Conservation (phyloP, 139 green algal genomes). For the Prasinococcaceae sp. region DNA sequence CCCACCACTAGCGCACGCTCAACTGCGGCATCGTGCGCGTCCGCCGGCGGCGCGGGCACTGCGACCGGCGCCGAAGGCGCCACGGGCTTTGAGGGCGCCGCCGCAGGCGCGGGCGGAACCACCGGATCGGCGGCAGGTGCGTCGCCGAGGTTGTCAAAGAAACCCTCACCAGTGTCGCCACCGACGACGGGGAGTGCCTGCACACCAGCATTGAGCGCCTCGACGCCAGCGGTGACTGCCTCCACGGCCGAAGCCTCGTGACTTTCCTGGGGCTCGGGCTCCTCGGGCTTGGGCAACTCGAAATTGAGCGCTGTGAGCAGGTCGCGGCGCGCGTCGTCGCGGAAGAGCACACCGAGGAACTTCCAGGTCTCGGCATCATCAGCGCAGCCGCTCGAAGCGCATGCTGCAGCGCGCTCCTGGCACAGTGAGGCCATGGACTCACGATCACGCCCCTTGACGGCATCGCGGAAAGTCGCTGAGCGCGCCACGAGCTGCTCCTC, state of each 20-base stretch:
- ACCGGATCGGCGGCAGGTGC: neutral
- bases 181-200: too few relatives aligned
- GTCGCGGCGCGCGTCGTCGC: constrained; percentile 53
- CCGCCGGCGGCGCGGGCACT: constrained; percentile 4
- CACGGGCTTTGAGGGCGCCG: neutral
- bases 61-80: neutral
- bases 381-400: neutral
- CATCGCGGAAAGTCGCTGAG: neutral
- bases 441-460: neutral
- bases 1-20: constrained; percentile 73
- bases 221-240: too few relatives aligned
- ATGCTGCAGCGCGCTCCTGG: neutral
- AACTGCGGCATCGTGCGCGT: constrained; percentile 50
- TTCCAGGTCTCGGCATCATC: constrained; percentile 82
- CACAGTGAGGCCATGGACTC: constrained; percentile 2
- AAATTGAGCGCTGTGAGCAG: constrained; percentile 79
- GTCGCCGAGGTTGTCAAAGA: constrained; percentile 29
- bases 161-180: constrained; percentile 26
- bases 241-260: too few relatives aligned
- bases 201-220: too few relatives aligned
- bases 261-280: too few relatives aligned
- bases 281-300: too few relatives aligned
- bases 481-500: too few relatives aligned
- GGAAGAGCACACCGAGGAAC: constrained; percentile 84
- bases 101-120: neutral